Evolutionary conservation across 2,329 filamentous ascomycete species (phyloP).

Genomic region (Aspergillus sp.): DNA sequence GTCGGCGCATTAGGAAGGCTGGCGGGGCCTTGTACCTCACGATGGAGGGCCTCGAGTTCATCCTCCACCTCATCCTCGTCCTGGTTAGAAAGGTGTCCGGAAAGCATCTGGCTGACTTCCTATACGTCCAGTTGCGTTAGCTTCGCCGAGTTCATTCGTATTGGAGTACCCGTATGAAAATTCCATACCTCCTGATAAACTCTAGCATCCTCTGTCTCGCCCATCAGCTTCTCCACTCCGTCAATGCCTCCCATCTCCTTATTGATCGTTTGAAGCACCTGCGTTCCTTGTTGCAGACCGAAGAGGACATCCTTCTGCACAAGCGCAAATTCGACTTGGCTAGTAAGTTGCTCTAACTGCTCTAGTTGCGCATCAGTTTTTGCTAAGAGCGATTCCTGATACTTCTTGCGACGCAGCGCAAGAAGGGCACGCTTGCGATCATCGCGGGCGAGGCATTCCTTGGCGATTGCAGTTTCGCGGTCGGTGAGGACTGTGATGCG

Average conservation of each 20-base stretch:
- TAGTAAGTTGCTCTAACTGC: constrained; percentile 84
- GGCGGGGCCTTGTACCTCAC: constrained; percentile 50
- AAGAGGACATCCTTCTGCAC: constrained; percentile 97
- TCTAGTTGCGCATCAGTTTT: constrained; percentile 94
- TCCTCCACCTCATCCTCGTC: constrained; percentile 98
- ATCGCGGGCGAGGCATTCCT: constrained; percentile 74
- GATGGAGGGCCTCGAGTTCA: constrained; percentile 79
- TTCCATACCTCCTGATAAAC: constrained; percentile 78
- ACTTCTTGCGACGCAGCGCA: constrained; percentile 91
- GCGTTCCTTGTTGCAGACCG: constrained; percentile 87
- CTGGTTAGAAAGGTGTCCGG: constrained; percentile 82
- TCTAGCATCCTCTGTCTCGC: constrained; percentile 83
- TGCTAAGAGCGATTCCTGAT: constrained; percentile 83
- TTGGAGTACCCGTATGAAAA: background rate
- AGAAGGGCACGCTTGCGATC: constrained; percentile 82
- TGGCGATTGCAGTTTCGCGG: constrained; percentile 83
- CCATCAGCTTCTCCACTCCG: constrained; percentile 91
- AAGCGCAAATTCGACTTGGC: constrained; percentile 89
- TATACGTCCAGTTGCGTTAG: constrained; percentile 37
- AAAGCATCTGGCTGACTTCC: constrained; percentile 92
- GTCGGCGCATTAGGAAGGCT: constrained; percentile 42
- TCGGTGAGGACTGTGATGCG: constrained; percentile 82
- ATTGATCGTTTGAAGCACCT: constrained; percentile 86
- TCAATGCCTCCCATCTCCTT: constrained; percentile 94
- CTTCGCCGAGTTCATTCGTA: background rate